A percentile compares a stretch with the other conserved stretches of the same genome.
Evolutionary conservation across 2,329 filamentous ascomycete species (phyloP).

Genomic region (Hymenoscyphus fructigenus): DNA sequence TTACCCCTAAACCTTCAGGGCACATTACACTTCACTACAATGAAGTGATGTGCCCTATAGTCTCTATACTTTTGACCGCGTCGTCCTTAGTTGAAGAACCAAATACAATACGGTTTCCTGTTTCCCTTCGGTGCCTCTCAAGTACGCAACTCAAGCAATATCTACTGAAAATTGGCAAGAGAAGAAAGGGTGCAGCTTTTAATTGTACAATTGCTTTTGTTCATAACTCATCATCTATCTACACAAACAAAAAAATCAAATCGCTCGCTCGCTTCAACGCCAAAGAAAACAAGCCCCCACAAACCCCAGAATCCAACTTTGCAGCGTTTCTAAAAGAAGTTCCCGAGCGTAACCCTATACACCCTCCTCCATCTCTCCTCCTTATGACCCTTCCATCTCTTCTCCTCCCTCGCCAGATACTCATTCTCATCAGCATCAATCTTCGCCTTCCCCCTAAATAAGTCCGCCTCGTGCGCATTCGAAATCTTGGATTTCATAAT

Average conservation of each 20-base stretch:
- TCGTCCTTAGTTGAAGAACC: too few relatives aligned
- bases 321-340: conserved; percentile 25
- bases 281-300: neutral
- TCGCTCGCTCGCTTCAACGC: neutral
- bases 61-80: too few relatives aligned
- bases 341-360: conserved; percentile 29
- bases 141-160: too few relatives aligned
- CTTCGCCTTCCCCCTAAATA: conserved; percentile 57
- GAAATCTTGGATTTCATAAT: conserved; percentile 44
- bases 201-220: neutral
- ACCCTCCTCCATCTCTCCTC: conserved; percentile 22
- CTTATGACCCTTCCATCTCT: conserved; percentile 17
- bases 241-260: neutral
- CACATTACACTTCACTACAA: too few relatives aligned
- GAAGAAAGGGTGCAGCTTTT: too few relatives aligned
- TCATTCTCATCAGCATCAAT: conserved; percentile 60
- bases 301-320: neutral
- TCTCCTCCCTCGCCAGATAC: conserved; percentile 28
- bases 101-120: too few relatives aligned
- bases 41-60: too few relatives aligned
- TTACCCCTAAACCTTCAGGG: too few relatives aligned
- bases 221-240: conserved; percentile 1
- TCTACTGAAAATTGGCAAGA: too few relatives aligned
- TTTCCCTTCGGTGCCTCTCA: too few relatives aligned
- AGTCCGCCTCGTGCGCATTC: conserved; percentile 52